Percentiles rank a stretch among this genome's conserved stretches.
Conservation (phyloP, 345 rosid species). For the Gossypium turneri region DNA sequence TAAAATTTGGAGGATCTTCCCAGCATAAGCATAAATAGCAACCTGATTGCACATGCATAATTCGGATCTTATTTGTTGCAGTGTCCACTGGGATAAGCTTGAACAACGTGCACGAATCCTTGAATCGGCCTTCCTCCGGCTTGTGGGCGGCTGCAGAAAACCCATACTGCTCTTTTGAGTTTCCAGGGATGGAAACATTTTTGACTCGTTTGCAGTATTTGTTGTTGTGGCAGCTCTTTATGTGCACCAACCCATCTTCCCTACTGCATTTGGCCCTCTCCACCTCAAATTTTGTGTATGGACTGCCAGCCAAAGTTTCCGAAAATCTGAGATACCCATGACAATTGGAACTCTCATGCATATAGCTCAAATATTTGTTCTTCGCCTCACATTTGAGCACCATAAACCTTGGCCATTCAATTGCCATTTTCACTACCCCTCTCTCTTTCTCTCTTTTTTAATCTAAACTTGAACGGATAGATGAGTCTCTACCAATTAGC, state of each 20-base stretch:
- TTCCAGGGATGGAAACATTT: neutral
- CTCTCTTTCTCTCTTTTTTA: too few relatives aligned
- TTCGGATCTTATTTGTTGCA: neutral
- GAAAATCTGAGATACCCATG: neutral
- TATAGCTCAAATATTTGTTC: neutral
- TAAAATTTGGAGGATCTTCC: neutral
- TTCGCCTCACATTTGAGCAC: neutral
- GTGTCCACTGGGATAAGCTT: too few relatives aligned
- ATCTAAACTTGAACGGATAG: too few relatives aligned
- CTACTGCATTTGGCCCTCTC: neutral
- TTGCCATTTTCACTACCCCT: neutral
- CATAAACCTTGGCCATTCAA: neutral
- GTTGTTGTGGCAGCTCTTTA: neutral
- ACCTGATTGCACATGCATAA: neutral
- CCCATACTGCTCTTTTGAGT: neutral
- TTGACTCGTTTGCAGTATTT: neutral
- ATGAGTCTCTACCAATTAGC: too few relatives aligned
- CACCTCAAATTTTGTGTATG: neutral
- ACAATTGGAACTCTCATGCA: neutral
- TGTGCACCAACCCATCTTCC: neutral
- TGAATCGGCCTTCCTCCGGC: too few relatives aligned
- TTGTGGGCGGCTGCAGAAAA: neutral
- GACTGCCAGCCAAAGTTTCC: neutral
- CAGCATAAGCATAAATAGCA: neutral
- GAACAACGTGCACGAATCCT: too few relatives aligned